Evolutionary conservation across 768 basidiomycete species (phyloP), one percentile per base, ranked within the genome.

Genomic region (Trametes elegans): DNA sequence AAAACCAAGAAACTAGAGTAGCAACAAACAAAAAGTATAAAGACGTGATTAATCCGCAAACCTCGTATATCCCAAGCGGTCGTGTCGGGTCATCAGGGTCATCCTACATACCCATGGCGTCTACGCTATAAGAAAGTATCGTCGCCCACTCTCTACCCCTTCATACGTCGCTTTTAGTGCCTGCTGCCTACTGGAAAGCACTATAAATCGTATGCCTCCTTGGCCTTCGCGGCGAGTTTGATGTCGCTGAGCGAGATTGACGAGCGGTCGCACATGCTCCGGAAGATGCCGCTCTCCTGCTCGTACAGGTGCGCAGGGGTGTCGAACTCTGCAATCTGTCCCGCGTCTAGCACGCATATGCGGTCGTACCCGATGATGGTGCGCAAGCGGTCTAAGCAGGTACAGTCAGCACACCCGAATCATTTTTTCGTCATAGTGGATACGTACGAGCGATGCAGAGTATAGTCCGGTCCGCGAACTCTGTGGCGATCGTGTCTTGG

Each of bases 331-430:
- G 82, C 85, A 52, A 94, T 87, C 50, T 74, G 72, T 0, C 93
- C 93, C 2, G 84, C 83, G 63, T 91, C 86, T 67, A 96, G 82
- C 16, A 95, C 93, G 62, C 91, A 86, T 29, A 97, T 90, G 35
- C 90, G 79, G 70, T 98, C 92, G 64, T 94, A 95, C 11, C 82
- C 78, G 57, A 94, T 84, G 63, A 96, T 93, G 2, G 94, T 96
- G 40, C 85, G 80, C 47, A 96, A 71, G 23, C 94, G 87, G 70
- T 96, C 90, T 84, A 66, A 18, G 35, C 1, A 21, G 0, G 23
- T 5, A 21, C 32, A 26, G 13, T 28, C 7, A 21, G 24, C 29
- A 34, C 28, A 32, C n/a, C n/a, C n/a, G n/a, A n/a, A n/a, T n/a
- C n/a, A n/a, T n/a, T n/a, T n/a, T n/a, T n/a, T n/a, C n/a, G n/a